A percentile compares a stretch with the other conserved stretches of the same genome.
phyloP scores from a whole-genome alignment of 2,329 filamentous ascomycete species.

The Alternaria metachromatica region DNA sequence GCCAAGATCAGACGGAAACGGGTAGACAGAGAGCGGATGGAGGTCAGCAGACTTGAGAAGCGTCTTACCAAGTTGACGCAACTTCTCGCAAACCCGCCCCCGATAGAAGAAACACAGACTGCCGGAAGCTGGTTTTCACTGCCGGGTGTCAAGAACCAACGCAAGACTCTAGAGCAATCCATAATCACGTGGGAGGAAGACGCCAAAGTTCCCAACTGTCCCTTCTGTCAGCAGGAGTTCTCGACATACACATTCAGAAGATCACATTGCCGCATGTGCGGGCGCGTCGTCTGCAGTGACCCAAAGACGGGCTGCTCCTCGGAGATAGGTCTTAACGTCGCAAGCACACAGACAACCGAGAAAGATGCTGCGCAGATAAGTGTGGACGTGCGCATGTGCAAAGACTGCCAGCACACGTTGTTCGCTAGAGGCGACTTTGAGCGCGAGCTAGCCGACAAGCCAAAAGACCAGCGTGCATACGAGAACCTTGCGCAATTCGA shows the following conservation, averaged over 20 bases:
- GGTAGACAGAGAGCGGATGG: conserved; percentile 84
- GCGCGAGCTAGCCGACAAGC: conserved; percentile 70
- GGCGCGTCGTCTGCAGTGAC: conserved; percentile 91
- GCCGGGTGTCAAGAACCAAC: conserved; percentile 68
- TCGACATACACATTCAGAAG: conserved; percentile 89
- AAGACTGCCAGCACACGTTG: conserved; percentile 77
- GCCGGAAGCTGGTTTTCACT: conserved; percentile 63
- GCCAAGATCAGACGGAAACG: conserved; percentile 72
- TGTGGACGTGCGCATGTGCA: conserved; percentile 89
- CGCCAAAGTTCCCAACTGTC: conserved; percentile 77
- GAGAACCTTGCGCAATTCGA: conserved; percentile 87
- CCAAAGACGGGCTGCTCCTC: conserved; percentile 81
- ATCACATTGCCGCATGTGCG: conserved; percentile 94
- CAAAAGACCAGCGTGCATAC: conserved; percentile 80
- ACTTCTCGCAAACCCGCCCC: conserved; percentile 76
- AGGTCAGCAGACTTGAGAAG: conserved; percentile 90
- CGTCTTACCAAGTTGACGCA: conserved; percentile 88
- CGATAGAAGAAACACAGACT: conserved; percentile 63
- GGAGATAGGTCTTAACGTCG: conserved; percentile 81
- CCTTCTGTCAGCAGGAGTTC: conserved; percentile 96
- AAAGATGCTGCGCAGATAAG: conserved; percentile 64
- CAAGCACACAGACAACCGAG: conserved; percentile 51
- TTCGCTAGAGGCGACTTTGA: conserved; percentile 80
- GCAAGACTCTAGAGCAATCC: conserved; percentile 86
- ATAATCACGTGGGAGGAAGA: conserved; percentile 97